phyloP scores from a whole-genome alignment of 2,329 filamentous ascomycete genomes.

The Zasmidium angulare region DNA sequence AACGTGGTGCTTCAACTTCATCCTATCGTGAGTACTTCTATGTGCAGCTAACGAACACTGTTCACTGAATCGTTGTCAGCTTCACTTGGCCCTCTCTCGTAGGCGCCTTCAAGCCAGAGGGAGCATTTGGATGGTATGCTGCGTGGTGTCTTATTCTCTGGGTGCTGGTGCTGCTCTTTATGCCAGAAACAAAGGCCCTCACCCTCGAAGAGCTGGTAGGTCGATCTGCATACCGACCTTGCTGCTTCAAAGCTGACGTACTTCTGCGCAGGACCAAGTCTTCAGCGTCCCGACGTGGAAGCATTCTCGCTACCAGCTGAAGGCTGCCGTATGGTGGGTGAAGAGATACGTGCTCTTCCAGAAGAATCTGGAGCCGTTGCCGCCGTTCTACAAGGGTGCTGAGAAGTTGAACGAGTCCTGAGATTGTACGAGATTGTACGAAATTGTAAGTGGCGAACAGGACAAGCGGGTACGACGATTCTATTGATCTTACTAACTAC shows the following conservation, averaged over 20 bases:
- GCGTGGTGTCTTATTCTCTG: constrained; percentile 38
- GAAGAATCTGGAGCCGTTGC: constrained; percentile 17
- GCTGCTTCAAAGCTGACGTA: no score
- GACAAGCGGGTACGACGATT: no score
- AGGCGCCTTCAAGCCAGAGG: constrained; percentile 48
- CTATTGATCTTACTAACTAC: no score
- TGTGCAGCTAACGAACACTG: background rate
- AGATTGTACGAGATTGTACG: background rate
- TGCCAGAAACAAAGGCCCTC: constrained; percentile 38
- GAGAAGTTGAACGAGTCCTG: background rate
- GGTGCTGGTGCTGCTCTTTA: constrained; percentile 18
- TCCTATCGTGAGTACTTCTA: constrained; percentile 13
- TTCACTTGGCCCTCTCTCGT: constrained; percentile 49
- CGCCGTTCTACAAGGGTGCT: constrained; percentile 12
- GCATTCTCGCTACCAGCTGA: constrained; percentile 16
- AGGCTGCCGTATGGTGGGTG: constrained; percentile 16
- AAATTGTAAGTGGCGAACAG: background rate
- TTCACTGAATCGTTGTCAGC: background rate
- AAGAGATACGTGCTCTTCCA: constrained; percentile 15
- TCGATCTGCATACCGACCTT: no score
- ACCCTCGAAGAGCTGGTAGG: background rate
- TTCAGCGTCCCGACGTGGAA: constrained; percentile 23
- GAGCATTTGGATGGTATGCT: constrained; percentile 57
- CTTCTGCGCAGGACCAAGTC: constrained; percentile 59
- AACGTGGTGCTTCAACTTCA: constrained; percentile 44